Percentiles rank a stretch among this genome's conserved stretches.
These are phyloP conservation scores for Atalantia buxifolia DNA, from an alignment of 345 rosid genomes.

Conservation along the genomic window DNA sequence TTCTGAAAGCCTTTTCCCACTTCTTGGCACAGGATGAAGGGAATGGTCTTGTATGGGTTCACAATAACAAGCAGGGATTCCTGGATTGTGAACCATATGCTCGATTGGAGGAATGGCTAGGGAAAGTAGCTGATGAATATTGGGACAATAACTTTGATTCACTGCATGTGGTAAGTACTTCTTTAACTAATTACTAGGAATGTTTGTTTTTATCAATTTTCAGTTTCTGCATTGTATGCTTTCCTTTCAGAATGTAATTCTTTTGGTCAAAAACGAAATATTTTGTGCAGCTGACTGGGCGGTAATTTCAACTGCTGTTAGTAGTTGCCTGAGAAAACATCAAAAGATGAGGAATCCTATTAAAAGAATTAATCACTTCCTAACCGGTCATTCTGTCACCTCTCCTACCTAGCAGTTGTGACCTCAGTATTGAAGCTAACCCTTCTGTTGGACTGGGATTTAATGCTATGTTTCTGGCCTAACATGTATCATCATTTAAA, in stretches of 20 bases:
- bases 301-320: no score
- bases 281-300: no score
- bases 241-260: no score
- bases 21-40: conserved; percentile 15
- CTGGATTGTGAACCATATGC: conserved; percentile 35
- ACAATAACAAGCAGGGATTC: conserved; percentile 32
- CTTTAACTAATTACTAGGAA: background rate
- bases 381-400: no score
- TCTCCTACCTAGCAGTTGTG: no score
- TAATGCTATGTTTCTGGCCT: no score
- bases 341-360: background rate
- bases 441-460: no score
- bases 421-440: no score
- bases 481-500: no score
- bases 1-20: background rate
- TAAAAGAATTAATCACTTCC: no score
- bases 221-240: background rate
- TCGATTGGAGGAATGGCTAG: conserved; percentile 30
- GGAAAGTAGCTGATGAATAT: conserved; percentile 26
- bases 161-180: conserved; percentile 18
- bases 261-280: no score
- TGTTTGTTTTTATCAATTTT: background rate
- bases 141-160: conserved; percentile 25
- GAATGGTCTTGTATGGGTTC: conserved; percentile 29
- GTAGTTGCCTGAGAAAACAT: background rate